Base-by-base conservation (phyloP, 2,329 filamentous ascomycete genomes). In the Aureobasidium namibiae region DNA sequence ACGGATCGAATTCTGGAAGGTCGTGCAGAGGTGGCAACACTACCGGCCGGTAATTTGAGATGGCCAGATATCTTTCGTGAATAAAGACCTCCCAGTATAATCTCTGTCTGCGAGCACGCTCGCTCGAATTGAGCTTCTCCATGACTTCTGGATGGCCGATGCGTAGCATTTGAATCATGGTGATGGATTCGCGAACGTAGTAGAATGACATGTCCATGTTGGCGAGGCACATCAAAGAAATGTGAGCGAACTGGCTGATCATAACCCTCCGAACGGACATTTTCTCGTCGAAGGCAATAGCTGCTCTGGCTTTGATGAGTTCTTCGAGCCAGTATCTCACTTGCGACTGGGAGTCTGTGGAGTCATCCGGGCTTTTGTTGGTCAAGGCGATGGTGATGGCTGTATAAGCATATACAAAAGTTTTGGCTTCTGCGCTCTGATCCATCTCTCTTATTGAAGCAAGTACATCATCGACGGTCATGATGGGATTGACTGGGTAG, bases 11-110 rank as follows among this genome's bases (percentile, higher is more conserved):
- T 46, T 75, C 73, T 0, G 75, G 76, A 6, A 74, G 66, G 2
- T 65, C 65, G 13, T 68, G 67, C 18, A 76, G 68, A 13, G 74
- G 72, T 6, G 69, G 70, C n/a, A 78, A 65, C 10, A 73, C 72
- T 4, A 73, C 70, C n/a, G 69, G 71, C 5, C 76, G 76, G 44
- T 79, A 79, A 39, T 80, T 75, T 4, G 78, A 70, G 26, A 82
- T 76, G 34, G 77, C 77, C n/a, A 80, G 65, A 65, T 82, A 83
- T 16, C 81, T 76, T 65, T 83, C 81, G 61, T 82, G 80, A 33
- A 83, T 79, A 63, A 78, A 82, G 13, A 75, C 75, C 62, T 81
- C 75, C 80, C 80, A 83, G 66, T 82, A 82, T 1, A 81, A 67
- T 3, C 80, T 72, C 62, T 81, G 78, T 50, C 76, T 67, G 50